These are phyloP conservation scores for Curvularia sp. DNA, from an alignment of 2,329 filamentous ascomycete genomes.

Conservation along the genomic window DNA sequence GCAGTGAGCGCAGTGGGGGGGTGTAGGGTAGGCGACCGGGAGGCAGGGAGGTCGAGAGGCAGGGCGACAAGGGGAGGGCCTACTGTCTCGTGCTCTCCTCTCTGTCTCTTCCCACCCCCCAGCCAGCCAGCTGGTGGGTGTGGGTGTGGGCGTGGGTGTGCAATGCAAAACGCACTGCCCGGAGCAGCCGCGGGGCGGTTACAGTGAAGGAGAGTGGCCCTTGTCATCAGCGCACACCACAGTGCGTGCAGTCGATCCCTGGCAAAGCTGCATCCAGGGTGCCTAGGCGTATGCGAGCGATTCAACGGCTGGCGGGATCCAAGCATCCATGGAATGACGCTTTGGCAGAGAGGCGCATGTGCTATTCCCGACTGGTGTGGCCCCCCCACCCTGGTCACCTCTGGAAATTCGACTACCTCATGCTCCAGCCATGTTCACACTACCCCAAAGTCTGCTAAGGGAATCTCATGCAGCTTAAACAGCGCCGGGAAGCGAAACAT, in stretches of 20 bases:
- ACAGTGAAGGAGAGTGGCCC: constrained; percentile 15
- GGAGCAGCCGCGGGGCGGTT: constrained; percentile 40
- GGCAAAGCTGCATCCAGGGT: constrained; percentile 41
- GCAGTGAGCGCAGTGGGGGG: neutral
- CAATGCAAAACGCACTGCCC: constrained; percentile 16
- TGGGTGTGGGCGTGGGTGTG: constrained; percentile 10
- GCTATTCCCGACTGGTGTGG: constrained; percentile 41
- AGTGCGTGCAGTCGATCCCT: constrained; percentile 47
- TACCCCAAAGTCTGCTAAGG: constrained; percentile 53
- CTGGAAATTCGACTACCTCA: constrained; percentile 50
- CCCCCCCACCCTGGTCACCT: constrained; percentile 39
- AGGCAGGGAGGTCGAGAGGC: neutral
- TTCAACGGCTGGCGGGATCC: constrained; percentile 52
- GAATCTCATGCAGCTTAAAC: constrained; percentile 50
- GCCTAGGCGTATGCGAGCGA: constrained; percentile 45
- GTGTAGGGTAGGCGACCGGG: neutral
- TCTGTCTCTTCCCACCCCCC: neutral
- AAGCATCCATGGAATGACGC: constrained; percentile 50
- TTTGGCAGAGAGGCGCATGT: constrained; percentile 40
- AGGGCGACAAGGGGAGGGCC: neutral
- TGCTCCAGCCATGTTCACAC: constrained; percentile 51
- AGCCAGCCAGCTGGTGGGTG: too few relatives aligned
- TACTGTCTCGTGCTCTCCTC: neutral
- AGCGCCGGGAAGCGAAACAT: constrained; percentile 51
- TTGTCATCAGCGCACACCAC: constrained; percentile 21